A percentile compares a stretch with the other conserved stretches of the same genome.
Evolutionary conservation across 1,139 yeast species (phyloP).

Genomic region (Suhomyces panamericanus): DNA sequence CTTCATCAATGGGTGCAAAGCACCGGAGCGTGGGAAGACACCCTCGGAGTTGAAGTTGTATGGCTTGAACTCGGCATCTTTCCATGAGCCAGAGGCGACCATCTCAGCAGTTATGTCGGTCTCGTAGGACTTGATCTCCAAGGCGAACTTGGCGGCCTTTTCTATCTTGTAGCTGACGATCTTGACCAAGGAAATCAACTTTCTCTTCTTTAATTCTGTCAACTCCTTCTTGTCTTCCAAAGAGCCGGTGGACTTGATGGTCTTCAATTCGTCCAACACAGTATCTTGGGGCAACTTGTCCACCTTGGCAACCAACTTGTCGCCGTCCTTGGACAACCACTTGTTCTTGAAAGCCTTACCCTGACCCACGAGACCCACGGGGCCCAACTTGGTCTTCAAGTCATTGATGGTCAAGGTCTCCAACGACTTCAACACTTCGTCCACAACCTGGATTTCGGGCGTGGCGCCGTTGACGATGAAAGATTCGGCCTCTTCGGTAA

Average conservation of each 20-base stretch:
- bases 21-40: conserved; percentile 80
- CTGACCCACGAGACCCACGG: conserved; percentile 88
- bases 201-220: conserved; percentile 89
- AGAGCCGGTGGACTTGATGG: conserved; percentile 59
- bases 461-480: conserved; percentile 73
- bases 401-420: conserved; percentile 84
- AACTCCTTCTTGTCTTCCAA: conserved; percentile 65
- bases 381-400: conserved; percentile 74
- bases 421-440: conserved; percentile 69
- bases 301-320: conserved; percentile 64
- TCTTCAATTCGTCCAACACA: conserved; percentile 64
- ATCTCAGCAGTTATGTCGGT: conserved; percentile 94
- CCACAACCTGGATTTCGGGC: conserved; percentile 81
- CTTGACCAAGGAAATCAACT: conserved; percentile 72
- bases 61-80: conserved; percentile 82
- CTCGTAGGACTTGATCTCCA: conserved; percentile 77
- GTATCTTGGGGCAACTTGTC: conserved; percentile 57
- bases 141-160: conserved; percentile 83
- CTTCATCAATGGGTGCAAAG: conserved; percentile 93
- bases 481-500: conserved; percentile 81
- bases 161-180: conserved; percentile 70
- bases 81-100: conserved; percentile 82
- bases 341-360: conserved; percentile 98
- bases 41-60: conserved; percentile 97
- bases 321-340: conserved; percentile 91